Evolutionary conservation across 768 basidiomycete species (phyloP), one percentile per base, ranked within the genome.

Genomic region (Guyanaporus albipodus): DNA sequence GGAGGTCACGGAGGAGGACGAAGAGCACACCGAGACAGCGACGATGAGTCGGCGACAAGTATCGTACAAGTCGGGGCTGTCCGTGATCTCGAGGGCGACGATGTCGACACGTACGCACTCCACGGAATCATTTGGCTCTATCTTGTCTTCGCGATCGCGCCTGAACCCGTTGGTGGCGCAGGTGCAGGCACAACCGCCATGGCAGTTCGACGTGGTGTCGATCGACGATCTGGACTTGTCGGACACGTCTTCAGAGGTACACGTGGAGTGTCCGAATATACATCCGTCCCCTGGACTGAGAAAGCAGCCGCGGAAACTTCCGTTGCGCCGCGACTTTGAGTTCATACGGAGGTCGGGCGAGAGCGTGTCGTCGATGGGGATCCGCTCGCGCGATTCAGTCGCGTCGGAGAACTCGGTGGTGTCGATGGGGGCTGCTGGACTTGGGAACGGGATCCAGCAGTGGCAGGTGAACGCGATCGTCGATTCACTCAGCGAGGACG

Each of bases 391-490:
- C 31, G 77, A 77, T 31, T 85, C 83, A 3, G 64, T 82, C 44
- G 72, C 70, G 19, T 85, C 78, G 24, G 76, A 65, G 44, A 72
- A 57, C 35, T 67, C 61, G 31, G 52, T 28, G 23, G 50, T 46
- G 8, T 70, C 73, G 42, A 55, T 69, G 9, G 63, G 78, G 5
- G 76, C 73, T 2, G 73, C 39, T 5, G 60, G 69, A 1, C 51
- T 68, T 6, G 64, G 66, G 21, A 54, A 53, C 15, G 69, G 67
- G 23, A 80, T 90, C 15, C 79, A 83, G n/a, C 80, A 82, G 44
- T 91, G 90, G 90, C 90, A 91, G 55, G 71, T 88, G 67, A 86
- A 87, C 58, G 83, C 85, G 22, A 67, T 91, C 31, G 73, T 91
- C 10, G 85, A 89, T 39, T 82, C 78, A 31, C 69, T 87, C 53